Percentiles rank a stretch among this genome's conserved stretches.
These are phyloP conservation scores for Annulohypoxylon truncatum DNA, from an alignment of 2,329 filamentous ascomycete species.

Conservation along the genomic window DNA sequence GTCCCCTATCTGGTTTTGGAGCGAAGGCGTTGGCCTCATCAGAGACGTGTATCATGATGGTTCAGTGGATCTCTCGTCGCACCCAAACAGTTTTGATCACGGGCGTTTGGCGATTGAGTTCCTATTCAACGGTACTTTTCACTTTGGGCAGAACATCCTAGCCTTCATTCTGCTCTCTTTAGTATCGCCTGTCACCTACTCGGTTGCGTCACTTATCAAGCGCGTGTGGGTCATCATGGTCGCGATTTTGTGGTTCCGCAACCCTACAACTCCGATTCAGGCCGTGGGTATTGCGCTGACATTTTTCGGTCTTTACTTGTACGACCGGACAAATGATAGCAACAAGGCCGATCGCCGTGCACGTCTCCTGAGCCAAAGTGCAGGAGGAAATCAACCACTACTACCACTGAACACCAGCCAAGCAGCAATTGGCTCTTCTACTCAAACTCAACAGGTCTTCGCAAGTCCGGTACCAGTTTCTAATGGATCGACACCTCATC, in stretches of 20 bases:
- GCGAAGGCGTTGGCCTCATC: slow-evolving; percentile 83
- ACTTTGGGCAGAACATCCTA: slow-evolving; percentile 96
- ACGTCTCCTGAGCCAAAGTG: slow-evolving; percentile 69
- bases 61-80: slow-evolving; percentile 70
- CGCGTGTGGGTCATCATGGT: slow-evolving; percentile 96
- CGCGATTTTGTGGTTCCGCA: slow-evolving; percentile 96
- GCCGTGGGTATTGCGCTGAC: slow-evolving; percentile 88
- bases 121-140: slow-evolving; percentile 95
- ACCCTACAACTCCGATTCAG: slow-evolving; percentile 84
- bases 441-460: slow-evolving; percentile 51
- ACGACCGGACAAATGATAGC: slow-evolving; percentile 90
- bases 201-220: slow-evolving; percentile 94
- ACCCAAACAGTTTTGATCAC: slow-evolving; percentile 78
- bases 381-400: slow-evolving; percentile 62
- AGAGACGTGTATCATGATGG: slow-evolving; percentile 84
- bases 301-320: slow-evolving; percentile 92
- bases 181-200: slow-evolving; percentile 96
- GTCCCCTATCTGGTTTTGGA: slow-evolving; percentile 91
- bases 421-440: slow-evolving; percentile 49
- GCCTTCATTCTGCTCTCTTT: slow-evolving; percentile 93
- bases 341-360: slow-evolving; percentile 88
- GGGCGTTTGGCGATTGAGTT: slow-evolving; percentile 84
- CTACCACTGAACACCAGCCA: slow-evolving; percentile 72
- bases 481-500: slow-evolving; percentile 50
- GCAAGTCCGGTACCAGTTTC: slow-evolving; percentile 53